phyloP scores from a whole-genome alignment of 306 rosid species.

The Cicer arietinum region DNA sequence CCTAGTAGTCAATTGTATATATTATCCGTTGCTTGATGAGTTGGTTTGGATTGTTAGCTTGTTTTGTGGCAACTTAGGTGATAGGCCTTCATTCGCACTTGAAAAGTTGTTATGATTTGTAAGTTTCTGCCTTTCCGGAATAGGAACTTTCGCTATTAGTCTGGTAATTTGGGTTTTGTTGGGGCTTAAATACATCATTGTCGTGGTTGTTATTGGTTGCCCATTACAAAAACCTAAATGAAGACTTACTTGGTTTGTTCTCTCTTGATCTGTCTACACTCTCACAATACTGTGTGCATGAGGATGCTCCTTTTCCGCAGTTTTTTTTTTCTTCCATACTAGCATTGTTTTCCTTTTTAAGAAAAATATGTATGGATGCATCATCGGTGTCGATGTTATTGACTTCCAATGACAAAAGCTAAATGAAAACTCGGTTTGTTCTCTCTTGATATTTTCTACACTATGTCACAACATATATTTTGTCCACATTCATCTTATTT shows the following conservation, averaged over 20 bases:
- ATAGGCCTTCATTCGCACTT: background rate
- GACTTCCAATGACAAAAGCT: slow-evolving; percentile 4
- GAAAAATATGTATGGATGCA: background rate
- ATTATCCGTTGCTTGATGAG: background rate
- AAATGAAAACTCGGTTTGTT: background rate
- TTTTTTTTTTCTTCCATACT: slow-evolving; percentile 20
- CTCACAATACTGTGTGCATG: background rate
- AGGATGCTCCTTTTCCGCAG: background rate
- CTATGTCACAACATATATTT: slow-evolving; percentile 8
- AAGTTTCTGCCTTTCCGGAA: background rate
- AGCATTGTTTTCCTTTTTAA: background rate
- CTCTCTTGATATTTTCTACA: background rate
- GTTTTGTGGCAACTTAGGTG: background rate
- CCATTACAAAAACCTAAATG: background rate
- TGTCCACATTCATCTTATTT: slow-evolving; percentile 15
- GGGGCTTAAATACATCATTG: background rate
- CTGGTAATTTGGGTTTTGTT: slow-evolving; percentile 1
- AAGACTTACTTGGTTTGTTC: background rate
- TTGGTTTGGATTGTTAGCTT: background rate
- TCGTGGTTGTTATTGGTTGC: slow-evolving; percentile 33
- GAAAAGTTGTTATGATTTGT: slow-evolving; percentile 24
- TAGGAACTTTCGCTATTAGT: background rate
- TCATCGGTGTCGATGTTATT: background rate
- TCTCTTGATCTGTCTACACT: slow-evolving; percentile 15
- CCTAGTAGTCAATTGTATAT: background rate